phyloP scores from a whole-genome alignment of 495 filamentous ascomycete species.

The Podospora fimiseda region DNA sequence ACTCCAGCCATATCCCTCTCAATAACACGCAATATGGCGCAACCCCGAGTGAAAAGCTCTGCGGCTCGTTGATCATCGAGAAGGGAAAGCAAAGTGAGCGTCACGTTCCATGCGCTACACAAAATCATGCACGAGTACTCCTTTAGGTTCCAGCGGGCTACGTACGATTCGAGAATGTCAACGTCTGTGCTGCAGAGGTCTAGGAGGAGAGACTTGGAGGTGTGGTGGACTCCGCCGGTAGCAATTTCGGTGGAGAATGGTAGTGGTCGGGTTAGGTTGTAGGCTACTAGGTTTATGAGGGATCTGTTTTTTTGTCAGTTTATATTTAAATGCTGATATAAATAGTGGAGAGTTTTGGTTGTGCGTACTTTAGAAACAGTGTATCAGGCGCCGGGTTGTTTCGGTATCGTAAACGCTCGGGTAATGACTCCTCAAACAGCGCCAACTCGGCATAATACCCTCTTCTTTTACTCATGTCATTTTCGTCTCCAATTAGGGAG shows the following conservation, averaged over 20 bases:
- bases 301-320: background rate
- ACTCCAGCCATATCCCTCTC: background rate
- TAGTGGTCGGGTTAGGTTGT: constrained; percentile 7
- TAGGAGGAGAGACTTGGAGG: background rate
- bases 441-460: background rate
- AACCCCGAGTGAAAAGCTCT: constrained; percentile 14
- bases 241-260: background rate
- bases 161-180: constrained; percentile 6
- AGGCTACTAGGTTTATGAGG: background rate
- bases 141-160: background rate
- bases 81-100: constrained; percentile 17
- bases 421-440: background rate
- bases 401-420: background rate
- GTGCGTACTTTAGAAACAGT: background rate
- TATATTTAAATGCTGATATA: background rate
- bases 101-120: constrained; percentile 6
- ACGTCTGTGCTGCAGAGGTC: constrained; percentile 9
- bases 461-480: background rate
- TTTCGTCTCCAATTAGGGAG: background rate
- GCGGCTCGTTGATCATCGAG: constrained; percentile 29
- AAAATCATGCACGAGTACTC: constrained; percentile 12
- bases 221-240: background rate
- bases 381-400: constrained; percentile 5
- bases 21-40: background rate
- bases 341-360: no score